Evolutionary conservation across 2,329 filamentous ascomycete genomes (phyloP), one percentile per base, ranked within the genome.

Genomic region (Tothia fuscella): DNA sequence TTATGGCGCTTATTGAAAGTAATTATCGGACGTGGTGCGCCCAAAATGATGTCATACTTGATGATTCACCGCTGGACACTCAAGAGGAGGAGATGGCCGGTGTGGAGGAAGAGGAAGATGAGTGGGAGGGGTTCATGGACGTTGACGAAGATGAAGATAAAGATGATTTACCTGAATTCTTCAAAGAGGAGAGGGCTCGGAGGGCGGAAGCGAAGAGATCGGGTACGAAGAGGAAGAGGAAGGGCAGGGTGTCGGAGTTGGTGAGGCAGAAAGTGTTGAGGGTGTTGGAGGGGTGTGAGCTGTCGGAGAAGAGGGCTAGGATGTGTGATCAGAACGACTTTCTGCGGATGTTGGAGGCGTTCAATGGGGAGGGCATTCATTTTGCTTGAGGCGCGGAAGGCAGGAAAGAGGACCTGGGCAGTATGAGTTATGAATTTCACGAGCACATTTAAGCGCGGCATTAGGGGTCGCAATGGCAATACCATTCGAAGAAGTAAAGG

Each of bases 281-380:
- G 56, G 86, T 95, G 16, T 68, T 96, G 16, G 81, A 89, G 56
- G 76, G 81, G 48, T 78, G 81, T 43, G 74, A 78, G 36, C 68
- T 96, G 41, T 80, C 79, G 3, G 85, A 93, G 46, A 85, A 82
- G 65, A 71, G 89, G 49, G 76, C 88, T 9, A 74, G 85, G 47
- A 80, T 91, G 67, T 93, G 87, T 55, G 87, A 95, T 55, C 86
- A 96, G 64, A 88, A 82, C 40, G 88, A 94, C 53, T 96, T 95
- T 56, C 63, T 98, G 57, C 80, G 79, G 51, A 61, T 95, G 49
- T 63, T 94, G 48, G 77, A 72, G 60, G 81, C 82, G 2, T 94
- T 95, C 61, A 94, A 95, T 58, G 76, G 85, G 50, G 85, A 93
- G 58, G 86, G 86, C 21, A 89, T 96, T 46, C 89, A 95, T 65